Conservation (phyloP, 2,329 filamentous ascomycete genomes). For the Clonostachys byssicola region DNA sequence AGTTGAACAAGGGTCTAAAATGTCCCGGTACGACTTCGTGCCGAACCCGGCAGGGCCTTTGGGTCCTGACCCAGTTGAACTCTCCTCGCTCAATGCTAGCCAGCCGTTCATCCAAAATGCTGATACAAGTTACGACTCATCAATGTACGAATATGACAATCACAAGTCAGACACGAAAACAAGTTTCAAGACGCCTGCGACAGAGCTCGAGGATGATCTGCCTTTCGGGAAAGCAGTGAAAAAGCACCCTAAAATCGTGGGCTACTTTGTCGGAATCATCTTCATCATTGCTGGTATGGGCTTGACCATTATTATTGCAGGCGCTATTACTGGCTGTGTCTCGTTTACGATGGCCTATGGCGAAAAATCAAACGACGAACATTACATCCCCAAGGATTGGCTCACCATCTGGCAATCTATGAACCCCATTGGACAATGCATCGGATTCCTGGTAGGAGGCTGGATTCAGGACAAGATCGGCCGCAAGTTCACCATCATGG, state of each 20-base stretch:
- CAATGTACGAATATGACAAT: too few species aligned
- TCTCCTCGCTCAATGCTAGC: too few species aligned
- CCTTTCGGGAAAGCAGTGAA: constrained; percentile 15
- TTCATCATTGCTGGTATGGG: constrained; percentile 20
- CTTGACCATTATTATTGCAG: constrained; percentile 16
- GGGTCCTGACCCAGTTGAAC: too few species aligned
- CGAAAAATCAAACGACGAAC: constrained; percentile 10
- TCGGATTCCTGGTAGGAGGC: constrained; percentile 15
- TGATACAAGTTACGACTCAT: too few species aligned
- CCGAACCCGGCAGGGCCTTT: too few species aligned
- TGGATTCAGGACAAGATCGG: constrained; percentile 19
- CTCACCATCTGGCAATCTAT: constrained; percentile 17
- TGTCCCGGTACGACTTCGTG: too few species aligned
- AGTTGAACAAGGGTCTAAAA: too few species aligned
- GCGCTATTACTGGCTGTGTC: constrained; percentile 16
- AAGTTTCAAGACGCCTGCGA: background rate
- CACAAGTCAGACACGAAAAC: too few species aligned
- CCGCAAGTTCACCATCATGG: constrained; percentile 12
- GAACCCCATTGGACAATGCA: constrained; percentile 12
- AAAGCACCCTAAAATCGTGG: constrained; percentile 16
- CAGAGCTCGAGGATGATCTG: constrained; percentile 6
- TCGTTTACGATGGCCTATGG: constrained; percentile 20
- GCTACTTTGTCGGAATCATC: constrained; percentile 15
- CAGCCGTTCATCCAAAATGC: too few species aligned
- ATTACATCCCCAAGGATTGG: constrained; percentile 17